Evolutionary conservation across 495 filamentous ascomycete genomes (phyloP), one percentile per base, ranked within the genome.

Genomic region (Bombardia bombarda): DNA sequence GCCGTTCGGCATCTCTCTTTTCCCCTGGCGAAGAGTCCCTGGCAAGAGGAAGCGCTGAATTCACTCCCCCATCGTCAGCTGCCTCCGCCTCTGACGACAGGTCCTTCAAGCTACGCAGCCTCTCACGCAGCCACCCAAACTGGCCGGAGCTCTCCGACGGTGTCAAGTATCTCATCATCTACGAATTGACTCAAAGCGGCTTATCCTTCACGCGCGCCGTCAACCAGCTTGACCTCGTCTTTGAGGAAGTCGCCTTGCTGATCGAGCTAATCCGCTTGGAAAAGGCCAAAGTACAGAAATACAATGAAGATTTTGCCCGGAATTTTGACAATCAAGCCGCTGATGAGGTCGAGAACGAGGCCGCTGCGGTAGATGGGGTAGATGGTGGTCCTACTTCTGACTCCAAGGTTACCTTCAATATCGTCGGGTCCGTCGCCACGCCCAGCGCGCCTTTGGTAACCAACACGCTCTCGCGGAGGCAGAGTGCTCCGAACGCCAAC

Each of bases 131-230:
- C 28, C 3, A 8, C 12, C 26, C 41, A 18, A 31, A 26, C 31
- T 56, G 53, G 53, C 7, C 35, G 0, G 43, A 46, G 17, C 46
- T 56, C 2, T 16, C 50, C 9, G 36, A 46, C 18, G 33, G 36
- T 16, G 44, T 49, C 42, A 48, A 50, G 26, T 56, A 39, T 17
- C 37, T 47, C 32, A 52, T 47, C 32, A 34, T 45, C n/a, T 38
- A 38, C 30, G 49, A 46, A 17, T 13, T 52, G 37, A 49, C 49
- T 7, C 20, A 32, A 28, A 30, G 6, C 19, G 26, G 30, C 5
- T 13, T 19, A 7, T 40, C 36, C n/a, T 39, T 55, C 39, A 34
- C 39, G 10, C 16, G 22, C 2, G 49, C 45, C 22, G 32, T 18
- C 9, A 21, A 21, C 3, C 8, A 24, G 2, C 13, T 49, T 3